Conservation (phyloP, 768 basidiomycete genomes). For the Pleurotus eryngii region DNA sequence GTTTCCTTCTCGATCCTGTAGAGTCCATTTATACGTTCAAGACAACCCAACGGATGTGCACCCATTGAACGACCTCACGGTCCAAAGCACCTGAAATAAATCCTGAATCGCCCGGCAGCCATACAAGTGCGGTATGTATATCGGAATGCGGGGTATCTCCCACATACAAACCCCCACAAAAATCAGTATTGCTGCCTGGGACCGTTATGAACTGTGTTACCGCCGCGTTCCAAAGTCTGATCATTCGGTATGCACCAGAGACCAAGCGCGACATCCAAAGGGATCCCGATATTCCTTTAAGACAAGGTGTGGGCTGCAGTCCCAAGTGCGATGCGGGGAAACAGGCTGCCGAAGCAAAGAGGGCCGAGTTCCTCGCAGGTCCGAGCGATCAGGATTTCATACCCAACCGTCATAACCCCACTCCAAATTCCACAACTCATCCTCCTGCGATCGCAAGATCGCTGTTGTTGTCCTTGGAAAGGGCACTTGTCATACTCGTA, state of each 20-base stretch:
- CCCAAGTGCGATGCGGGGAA: slow-evolving; percentile 46
- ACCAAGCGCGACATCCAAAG: slow-evolving; percentile 88
- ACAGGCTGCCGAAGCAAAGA: slow-evolving; percentile 35
- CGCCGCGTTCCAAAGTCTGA: slow-evolving; percentile 90
- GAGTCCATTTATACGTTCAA: slow-evolving; percentile 1
- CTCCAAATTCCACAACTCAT: slow-evolving; percentile 94
- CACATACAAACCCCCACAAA: slow-evolving; percentile 56
- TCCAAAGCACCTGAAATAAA: slow-evolving; percentile 91
- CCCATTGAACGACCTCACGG: slow-evolving; percentile 81
- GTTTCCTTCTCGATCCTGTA: slow-evolving; percentile 72
- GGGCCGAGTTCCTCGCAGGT: slow-evolving; percentile 6
- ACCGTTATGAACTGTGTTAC: slow-evolving; percentile 34
- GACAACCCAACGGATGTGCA: slow-evolving; percentile 28
- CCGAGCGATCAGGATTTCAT: slow-evolving; percentile 24
- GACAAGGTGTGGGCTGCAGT: slow-evolving; percentile 55
- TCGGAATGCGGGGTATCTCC: slow-evolving; percentile 69
- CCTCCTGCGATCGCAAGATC: slow-evolving; percentile 79
- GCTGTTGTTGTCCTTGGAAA: slow-evolving; percentile 88
- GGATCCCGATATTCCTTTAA: slow-evolving; percentile 75
- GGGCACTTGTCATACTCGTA: slow-evolving; percentile 70
- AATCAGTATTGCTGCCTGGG: background rate
- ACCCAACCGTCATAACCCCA: slow-evolving; percentile 96
- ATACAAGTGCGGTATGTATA: slow-evolving; percentile 80
- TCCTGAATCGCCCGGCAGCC: slow-evolving; percentile 85
- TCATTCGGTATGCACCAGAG: slow-evolving; percentile 71